Base-by-base conservation (phyloP, 768 basidiomycete species). In the Udeniomyces megalosporus region DNA sequence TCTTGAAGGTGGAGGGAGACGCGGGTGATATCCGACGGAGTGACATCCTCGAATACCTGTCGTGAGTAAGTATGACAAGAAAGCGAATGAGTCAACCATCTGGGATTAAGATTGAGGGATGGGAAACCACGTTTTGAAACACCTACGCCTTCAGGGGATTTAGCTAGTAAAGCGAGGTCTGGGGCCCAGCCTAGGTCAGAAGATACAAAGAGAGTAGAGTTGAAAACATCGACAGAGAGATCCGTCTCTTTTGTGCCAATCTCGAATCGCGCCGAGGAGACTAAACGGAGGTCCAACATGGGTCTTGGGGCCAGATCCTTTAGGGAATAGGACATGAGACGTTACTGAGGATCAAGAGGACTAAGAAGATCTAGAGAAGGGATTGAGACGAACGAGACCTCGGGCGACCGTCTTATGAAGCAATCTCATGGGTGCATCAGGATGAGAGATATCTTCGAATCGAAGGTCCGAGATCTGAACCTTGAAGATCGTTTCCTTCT, bases 41-140 rank as follows among this genome's bases (percentile, higher is more conserved):
- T 81, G 14, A 95, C 90, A 26, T 88, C 80, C 72, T 92, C 92
- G 69, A 99, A 99, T 0, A 86, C 85, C 90, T 82, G 64, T 3
- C n/a, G n/a, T n/a, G n/a, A n/a, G n/a, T n/a, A n/a, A n/a, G 26
- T 8, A 77, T 53, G 22, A n/a, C 26, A 32, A 5, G 52, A 26
- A 32, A 0, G 17, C 12, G 12, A 46, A 20, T 11, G 12, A 34
- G 32, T 34, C 6, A 3, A 38, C 52, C 6, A 47, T 47, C 62
- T n/a, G 31, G 31, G 14, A 17, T 6, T 22, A 26, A 56, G 38
- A 44, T n/a, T n/a, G n/a, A n/a, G n/a, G n/a, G n/a, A n/a, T n/a
- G n/a, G n/a, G n/a, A n/a, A n/a, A n/a, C n/a, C n/a, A n/a, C n/a
- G n/a, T n/a, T n/a, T n/a, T n/a, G n/a, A n/a, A 34, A 56, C 11